Conservation (phyloP, 176 grass and related monocot species). For the Puccinellia tenuiflora region DNA sequence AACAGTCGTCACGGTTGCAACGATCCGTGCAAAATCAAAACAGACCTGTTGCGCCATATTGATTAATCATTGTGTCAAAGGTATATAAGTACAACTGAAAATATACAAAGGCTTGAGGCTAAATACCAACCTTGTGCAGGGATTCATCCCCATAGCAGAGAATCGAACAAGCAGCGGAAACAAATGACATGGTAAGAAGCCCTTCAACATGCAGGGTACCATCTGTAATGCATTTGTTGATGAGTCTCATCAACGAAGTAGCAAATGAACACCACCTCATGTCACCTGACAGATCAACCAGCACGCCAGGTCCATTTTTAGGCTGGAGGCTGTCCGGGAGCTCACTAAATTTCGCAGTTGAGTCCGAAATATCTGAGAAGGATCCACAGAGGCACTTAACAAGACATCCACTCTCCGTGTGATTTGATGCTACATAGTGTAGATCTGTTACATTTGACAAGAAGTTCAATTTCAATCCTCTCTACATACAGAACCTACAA, state of each 20-base stretch:
- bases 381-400: conserved; percentile 64
- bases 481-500: background rate
- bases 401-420: conserved; percentile 34
- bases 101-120: background rate
- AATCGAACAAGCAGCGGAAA: conserved; percentile 68
- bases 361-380: conserved; percentile 51
- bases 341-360: conserved; percentile 63
- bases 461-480: conserved; percentile 15
- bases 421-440: conserved; percentile 45
- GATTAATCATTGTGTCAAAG: conserved; percentile 1
- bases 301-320: conserved; percentile 54
- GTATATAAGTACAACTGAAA: background rate
- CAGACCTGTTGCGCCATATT: conserved; percentile 59
- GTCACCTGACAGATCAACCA: conserved; percentile 64
- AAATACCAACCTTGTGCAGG: conserved; percentile 72
- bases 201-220: conserved; percentile 86
- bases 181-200: conserved; percentile 65
- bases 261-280: conserved; percentile 66
- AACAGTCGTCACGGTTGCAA: conserved; percentile 61
- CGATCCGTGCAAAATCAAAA: conserved; percentile 83
- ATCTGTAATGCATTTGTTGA: conserved; percentile 83
- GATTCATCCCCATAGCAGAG: conserved; percentile 62
- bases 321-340: conserved; percentile 62
- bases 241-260: conserved; percentile 57
- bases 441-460: conserved; percentile 55